These are phyloP conservation scores for Sporisorium reilianum DNA, from an alignment of 1,284 basidiomycete species.

Conservation along the genomic window DNA sequence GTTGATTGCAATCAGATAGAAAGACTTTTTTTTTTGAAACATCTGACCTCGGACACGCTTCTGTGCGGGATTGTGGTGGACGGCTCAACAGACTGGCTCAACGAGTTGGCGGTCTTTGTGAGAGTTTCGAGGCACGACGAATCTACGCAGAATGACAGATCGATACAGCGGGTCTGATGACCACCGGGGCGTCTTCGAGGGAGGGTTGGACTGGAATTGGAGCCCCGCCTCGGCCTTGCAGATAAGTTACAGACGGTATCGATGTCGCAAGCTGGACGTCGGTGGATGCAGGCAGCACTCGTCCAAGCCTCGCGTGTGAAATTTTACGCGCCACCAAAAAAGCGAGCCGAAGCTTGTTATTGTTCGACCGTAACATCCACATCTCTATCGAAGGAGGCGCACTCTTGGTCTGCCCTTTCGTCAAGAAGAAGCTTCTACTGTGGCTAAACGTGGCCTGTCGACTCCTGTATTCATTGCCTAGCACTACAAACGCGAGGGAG, in stretches of 20 bases:
- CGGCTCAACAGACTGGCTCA: neutral
- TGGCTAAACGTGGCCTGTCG: too few species aligned
- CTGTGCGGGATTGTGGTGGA: neutral
- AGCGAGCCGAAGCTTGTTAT: neutral
- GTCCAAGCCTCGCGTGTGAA: neutral
- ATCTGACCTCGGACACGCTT: neutral
- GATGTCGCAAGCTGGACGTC: neutral
- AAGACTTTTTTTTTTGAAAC: neutral
- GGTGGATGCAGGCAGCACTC: neutral
- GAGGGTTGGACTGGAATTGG: constrained; percentile 14
- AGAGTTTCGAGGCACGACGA: neutral
- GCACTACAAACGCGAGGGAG: too few species aligned
- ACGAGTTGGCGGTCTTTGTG: neutral
- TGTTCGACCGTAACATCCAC: too few species aligned
- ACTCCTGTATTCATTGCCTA: too few species aligned
- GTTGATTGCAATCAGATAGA: constrained; percentile 7
- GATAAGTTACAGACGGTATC: neutral
- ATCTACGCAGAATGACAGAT: neutral
- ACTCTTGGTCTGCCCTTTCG: too few species aligned
- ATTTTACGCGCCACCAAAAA: constrained; percentile 4
- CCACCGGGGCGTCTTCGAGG: neutral
- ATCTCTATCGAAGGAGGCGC: too few species aligned
- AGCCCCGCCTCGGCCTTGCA: constrained; percentile 41
- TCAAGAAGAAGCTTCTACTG: too few species aligned
- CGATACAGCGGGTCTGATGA: neutral